Evolutionary conservation across 371 early-diverging fungal genomes (phyloP).

Genomic region (Enteropsectra breve): DNA sequence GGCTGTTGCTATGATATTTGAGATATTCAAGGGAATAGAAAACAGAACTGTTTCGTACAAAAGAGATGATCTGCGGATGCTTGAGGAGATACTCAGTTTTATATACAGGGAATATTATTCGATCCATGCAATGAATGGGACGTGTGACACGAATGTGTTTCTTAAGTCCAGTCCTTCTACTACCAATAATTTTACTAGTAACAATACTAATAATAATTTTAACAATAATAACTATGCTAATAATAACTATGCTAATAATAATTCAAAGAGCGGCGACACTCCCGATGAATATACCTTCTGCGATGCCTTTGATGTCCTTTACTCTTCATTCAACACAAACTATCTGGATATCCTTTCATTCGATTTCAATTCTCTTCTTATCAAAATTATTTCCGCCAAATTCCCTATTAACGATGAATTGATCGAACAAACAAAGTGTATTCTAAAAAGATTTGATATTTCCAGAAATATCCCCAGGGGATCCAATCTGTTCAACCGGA

Average conservation of each 20-base stretch:
- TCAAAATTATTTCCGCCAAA: background rate
- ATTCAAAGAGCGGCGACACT: background rate
- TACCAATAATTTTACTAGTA: background rate
- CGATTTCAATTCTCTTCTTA: background rate
- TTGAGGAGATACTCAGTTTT: background rate
- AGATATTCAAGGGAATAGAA: constrained; percentile 10
- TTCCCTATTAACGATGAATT: constrained; percentile 1
- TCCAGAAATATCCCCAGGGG: background rate
- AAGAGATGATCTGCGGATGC: constrained; percentile 4
- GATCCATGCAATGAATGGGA: background rate
- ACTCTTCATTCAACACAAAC: background rate
- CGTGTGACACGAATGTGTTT: constrained; percentile 1
- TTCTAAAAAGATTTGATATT: background rate
- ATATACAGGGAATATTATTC: background rate
- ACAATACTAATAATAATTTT: background rate
- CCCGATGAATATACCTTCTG: background rate
- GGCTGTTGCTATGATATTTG: constrained; percentile 1
- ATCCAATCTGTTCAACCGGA: constrained; percentile 1
- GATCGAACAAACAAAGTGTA: background rate
- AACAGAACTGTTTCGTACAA: constrained; percentile 1
- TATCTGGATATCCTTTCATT: background rate
- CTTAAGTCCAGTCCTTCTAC: too few species aligned
- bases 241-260: background rate
- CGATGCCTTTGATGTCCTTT: background rate
- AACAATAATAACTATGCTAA: background rate